These are phyloP conservation scores for Dendrobium chrysotoxum DNA, from an alignment of 106 monocot genomes.

Conservation along the genomic window DNA sequence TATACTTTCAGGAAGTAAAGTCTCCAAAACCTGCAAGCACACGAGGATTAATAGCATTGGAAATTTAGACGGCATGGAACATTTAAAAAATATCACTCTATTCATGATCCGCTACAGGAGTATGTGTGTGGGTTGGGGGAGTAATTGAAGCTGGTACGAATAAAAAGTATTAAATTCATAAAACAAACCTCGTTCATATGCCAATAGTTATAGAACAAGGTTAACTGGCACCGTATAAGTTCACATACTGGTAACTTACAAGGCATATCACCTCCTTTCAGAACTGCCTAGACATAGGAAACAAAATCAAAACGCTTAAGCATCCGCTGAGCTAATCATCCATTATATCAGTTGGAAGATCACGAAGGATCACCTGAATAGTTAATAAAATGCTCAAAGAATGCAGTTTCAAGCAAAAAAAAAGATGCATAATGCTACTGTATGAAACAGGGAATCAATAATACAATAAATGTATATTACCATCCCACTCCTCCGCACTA, in stretches of 20 bases:
- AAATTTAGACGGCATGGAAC: not conserved
- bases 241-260: constrained; percentile 22
- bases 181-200: constrained; percentile 74
- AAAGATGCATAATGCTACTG: not conserved
- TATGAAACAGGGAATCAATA: not conserved
- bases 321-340: not conserved
- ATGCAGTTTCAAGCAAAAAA: not conserved
- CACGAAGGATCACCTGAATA: not conserved
- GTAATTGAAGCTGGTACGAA: not conserved
- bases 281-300: constrained; percentile 46
- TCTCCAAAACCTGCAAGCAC: constrained; percentile 52
- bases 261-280: constrained; percentile 20
- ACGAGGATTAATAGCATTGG: not conserved
- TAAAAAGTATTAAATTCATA: not conserved
- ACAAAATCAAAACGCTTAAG: not conserved
- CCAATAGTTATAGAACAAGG: constrained; percentile 89
- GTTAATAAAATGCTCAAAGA: not conserved
- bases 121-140: not conserved
- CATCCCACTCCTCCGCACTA: not conserved
- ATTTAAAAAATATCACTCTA: not conserved
- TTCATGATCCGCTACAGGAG: not conserved
- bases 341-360: not conserved
- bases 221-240: constrained; percentile 73
- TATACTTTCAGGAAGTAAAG: constrained; percentile 66
- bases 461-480: not conserved